Evolutionary conservation across 169 alveolate species (phyloP).

Genomic region (Hammondia hammondi): DNA sequence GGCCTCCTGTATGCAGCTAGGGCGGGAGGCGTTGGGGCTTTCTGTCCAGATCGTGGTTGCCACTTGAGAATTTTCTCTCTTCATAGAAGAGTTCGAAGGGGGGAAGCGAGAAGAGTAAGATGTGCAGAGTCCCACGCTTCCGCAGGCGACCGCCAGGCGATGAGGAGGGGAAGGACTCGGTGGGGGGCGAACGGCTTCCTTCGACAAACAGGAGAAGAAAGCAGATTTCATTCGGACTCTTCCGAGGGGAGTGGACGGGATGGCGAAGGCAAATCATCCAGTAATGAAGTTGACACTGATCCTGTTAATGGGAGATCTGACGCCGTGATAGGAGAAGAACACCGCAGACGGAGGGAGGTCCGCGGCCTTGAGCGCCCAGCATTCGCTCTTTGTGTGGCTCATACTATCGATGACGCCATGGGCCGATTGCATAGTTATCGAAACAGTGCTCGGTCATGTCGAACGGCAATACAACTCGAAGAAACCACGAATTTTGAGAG

Average conservation of each 20-base stretch:
- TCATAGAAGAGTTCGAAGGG: background rate
- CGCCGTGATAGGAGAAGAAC: too few relatives aligned
- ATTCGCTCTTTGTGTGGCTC: background rate
- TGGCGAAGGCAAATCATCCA: background rate
- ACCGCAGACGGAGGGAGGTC: too few relatives aligned
- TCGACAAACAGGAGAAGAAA: background rate
- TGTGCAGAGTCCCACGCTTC: background rate
- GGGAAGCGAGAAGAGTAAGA: background rate
- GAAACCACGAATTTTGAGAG: background rate
- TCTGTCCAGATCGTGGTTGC: background rate
- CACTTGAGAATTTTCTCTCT: background rate
- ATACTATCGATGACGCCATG: conserved; percentile 10
- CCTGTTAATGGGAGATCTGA: too few relatives aligned
- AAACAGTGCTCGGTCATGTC: background rate
- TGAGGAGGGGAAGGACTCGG: background rate
- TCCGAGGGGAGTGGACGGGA: too few relatives aligned
- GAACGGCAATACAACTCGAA: background rate
- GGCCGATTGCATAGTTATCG: background rate
- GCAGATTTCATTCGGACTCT: too few relatives aligned
- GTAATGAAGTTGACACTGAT: background rate
- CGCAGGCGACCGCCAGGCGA: background rate
- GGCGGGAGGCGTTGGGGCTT: conserved; percentile 10
- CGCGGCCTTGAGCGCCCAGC: background rate
- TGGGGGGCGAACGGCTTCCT: background rate
- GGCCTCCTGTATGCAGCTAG: conserved; percentile 9